These are phyloP conservation scores for Capronia epimyces DNA, from an alignment of 2,329 filamentous ascomycete genomes.

Conservation along the genomic window DNA sequence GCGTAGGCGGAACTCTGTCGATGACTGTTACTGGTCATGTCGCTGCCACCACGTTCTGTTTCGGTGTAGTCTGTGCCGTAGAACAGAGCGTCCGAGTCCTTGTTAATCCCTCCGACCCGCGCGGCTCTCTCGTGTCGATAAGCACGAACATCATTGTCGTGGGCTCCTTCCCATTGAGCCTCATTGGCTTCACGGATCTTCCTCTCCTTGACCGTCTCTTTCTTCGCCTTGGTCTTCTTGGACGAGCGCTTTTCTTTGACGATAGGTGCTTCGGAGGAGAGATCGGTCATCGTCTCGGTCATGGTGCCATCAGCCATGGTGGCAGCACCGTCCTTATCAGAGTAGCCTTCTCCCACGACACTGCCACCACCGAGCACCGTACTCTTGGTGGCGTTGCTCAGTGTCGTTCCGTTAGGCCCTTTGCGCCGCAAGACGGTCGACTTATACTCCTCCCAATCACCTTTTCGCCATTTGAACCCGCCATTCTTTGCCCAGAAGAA, in stretches of 20 bases:
- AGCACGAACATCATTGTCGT: constrained; percentile 64
- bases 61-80: constrained; percentile 68
- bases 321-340: constrained; percentile 52
- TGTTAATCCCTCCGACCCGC: constrained; percentile 83
- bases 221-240: constrained; percentile 38
- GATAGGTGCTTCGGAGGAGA: constrained; percentile 28
- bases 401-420: constrained; percentile 79
- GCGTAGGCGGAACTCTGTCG: constrained; percentile 15
- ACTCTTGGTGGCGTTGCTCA: constrained; percentile 74
- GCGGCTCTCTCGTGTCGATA: constrained; percentile 86
- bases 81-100: constrained; percentile 72
- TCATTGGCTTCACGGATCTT: constrained; percentile 33
- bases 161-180: constrained; percentile 53
- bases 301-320: constrained; percentile 36
- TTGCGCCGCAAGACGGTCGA: constrained; percentile 83
- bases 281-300: constrained; percentile 38
- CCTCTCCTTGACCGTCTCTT: constrained; percentile 45
- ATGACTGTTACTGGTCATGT: constrained; percentile 34
- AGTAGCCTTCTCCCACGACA: constrained; percentile 57
- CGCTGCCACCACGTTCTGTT: constrained; percentile 46
- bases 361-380: constrained; percentile 85
- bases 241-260: constrained; percentile 35
- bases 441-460: constrained; percentile 98
- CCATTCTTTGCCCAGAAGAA: constrained; percentile 98
- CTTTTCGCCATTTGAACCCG: constrained; percentile 76